Evolutionary conservation across 257 asterid genomes (phyloP).

Genomic region (Ilex asprella): DNA sequence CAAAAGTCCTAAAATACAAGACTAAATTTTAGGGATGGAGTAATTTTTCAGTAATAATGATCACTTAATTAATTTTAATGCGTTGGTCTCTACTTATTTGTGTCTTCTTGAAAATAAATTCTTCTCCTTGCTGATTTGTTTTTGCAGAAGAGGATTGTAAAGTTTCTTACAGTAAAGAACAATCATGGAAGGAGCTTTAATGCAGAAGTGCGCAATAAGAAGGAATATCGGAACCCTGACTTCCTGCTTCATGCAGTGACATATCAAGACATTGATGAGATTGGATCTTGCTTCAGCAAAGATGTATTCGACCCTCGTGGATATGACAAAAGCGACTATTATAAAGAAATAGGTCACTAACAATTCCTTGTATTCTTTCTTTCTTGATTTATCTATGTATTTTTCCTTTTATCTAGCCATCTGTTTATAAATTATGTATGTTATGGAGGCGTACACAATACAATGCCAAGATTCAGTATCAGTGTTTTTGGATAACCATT

Average conservation of each 20-base stretch:
- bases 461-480: too few relatives aligned
- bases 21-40: too few relatives aligned
- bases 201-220: constrained; percentile 87
- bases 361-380: constrained; percentile 7
- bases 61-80: neutral
- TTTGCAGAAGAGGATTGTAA: constrained; percentile 58
- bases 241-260: constrained; percentile 97
- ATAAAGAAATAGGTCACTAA: constrained; percentile 73
- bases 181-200: constrained; percentile 78
- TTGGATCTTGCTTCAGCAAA: constrained; percentile 88
- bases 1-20: too few relatives aligned
- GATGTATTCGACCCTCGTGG: constrained; percentile 99
- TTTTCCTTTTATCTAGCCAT: neutral
- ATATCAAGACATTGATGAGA: constrained; percentile 86
- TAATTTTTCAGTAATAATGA: too few relatives aligned
- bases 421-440: neutral
- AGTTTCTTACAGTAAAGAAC: constrained; percentile 63
- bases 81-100: too few relatives aligned
- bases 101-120: constrained; percentile 1
- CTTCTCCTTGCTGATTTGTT: constrained; percentile 12
- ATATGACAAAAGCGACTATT: constrained; percentile 84
- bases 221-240: constrained; percentile 93
- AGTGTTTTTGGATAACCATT: too few relatives aligned
- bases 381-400: constrained; percentile 1
- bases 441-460: too few relatives aligned